Base-by-base conservation (phyloP, 345 rosid genomes). In the Anastatica hierochuntica region DNA sequence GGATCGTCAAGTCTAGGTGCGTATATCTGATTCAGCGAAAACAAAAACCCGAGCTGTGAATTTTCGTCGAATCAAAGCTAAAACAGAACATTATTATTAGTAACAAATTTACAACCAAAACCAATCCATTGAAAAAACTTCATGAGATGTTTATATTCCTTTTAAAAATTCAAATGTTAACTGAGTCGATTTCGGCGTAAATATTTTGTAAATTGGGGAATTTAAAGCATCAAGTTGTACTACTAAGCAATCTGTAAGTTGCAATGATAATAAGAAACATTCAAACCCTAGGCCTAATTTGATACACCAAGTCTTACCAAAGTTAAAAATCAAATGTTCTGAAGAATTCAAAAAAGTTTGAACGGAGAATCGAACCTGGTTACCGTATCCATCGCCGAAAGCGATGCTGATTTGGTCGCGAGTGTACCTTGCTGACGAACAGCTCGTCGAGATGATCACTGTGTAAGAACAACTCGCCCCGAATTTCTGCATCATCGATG, bases 301-400 rank as follows among this genome's bases (percentile, higher is more conserved):
- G n/a, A n/a, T n/a, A n/a, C n/a, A n/a, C n/a, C n/a, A n/a, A n/a
- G n/a, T n/a, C n/a, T 24, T 24, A 39, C 23, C 39, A 60, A 43
- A 54, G 21, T 10, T 24, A 54, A 47, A 37, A 64, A 35, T 37
- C 11, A 24, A 24, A 48, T 37, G 15, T 34, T 14, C 43, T 30
- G 23, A 20, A 49, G 47, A 47, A 29, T 4, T 12, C 14, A 58
- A 16, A n/a, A n/a, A n/a, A n/a, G n/a, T n/a, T n/a, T n/a, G n/a
- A n/a, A n/a, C n/a, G n/a, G n/a, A n/a, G n/a, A n/a, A n/a, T 7
- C 71, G 2, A 62, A 90, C 98, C 96, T 85, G 95, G 71, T 88
- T 84, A 34, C 90, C 98, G 43, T 87, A 88, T 9, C 83, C 95
- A 63, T 92, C 96, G 1, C 98, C 96, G 27, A 92, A 92, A 27